A percentile compares a stretch with the other conserved stretches of the same genome.
Conservation (phyloP, 371 early-diverging fungal species). For the Mucor ambiguus region DNA sequence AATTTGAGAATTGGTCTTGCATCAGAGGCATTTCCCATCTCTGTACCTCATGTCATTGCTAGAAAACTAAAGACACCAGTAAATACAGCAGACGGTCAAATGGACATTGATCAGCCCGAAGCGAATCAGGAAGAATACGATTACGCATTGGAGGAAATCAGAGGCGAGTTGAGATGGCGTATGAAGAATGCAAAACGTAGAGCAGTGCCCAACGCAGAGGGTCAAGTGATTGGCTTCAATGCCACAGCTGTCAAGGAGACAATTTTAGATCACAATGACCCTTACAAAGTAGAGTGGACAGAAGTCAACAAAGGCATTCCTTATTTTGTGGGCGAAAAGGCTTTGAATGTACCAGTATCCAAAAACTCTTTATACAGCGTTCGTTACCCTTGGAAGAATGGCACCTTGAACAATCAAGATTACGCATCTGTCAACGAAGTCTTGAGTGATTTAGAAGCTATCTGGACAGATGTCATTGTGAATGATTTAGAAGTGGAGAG, state of each 20-base stretch:
- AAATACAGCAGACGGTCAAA: neutral
- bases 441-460: conserved; percentile 74
- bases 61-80: conserved; percentile 43
- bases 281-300: conserved; percentile 88
- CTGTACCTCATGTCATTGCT: conserved; percentile 82
- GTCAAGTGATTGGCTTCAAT: conserved; percentile 77
- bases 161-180: conserved; percentile 67
- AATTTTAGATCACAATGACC: conserved; percentile 89
- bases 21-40: conserved; percentile 79
- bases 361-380: conserved; percentile 42
- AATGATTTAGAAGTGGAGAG: conserved; percentile 72
- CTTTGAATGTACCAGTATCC: conserved; percentile 43
- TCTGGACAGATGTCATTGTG: conserved; percentile 76
- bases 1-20: conserved; percentile 79
- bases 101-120: conserved; percentile 2
- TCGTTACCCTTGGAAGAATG: conserved; percentile 72
- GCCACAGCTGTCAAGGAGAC: conserved; percentile 62
- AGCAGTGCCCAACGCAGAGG: conserved; percentile 72
- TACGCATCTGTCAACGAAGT: conserved; percentile 68
- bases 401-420: conserved; percentile 75
- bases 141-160: conserved; percentile 50
- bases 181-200: conserved; percentile 83
- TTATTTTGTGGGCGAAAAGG: conserved; percentile 67
- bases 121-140: conserved; percentile 26
- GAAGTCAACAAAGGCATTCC: conserved; percentile 41